phyloP scores from a whole-genome alignment of 352 stramenopile genomes.

The Pythium insidiosum region DNA sequence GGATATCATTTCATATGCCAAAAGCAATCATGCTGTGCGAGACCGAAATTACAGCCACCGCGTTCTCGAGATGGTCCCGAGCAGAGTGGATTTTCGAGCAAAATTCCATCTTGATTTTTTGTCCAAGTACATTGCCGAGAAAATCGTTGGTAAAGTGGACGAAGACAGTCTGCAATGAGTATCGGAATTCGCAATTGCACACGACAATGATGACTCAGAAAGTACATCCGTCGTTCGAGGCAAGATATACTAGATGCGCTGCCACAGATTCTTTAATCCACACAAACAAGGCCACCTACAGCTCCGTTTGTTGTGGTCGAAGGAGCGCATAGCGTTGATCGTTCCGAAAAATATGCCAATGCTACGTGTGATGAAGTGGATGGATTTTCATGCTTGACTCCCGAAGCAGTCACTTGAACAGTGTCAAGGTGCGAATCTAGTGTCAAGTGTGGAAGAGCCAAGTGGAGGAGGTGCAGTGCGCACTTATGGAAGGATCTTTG shows the following conservation, averaged over 20 bases:
- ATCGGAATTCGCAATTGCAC: constrained; percentile 7
- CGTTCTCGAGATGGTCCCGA: constrained; percentile 1
- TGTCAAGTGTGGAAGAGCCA: too few relatives aligned
- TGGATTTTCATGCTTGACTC: too few relatives aligned
- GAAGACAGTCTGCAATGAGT: constrained; percentile 5
- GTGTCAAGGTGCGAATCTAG: too few relatives aligned
- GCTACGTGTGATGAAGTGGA: too few relatives aligned
- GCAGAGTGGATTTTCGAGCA: neutral
- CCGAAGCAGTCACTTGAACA: too few relatives aligned
- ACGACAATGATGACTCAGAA: constrained; percentile 9
- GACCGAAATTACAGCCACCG: neutral
- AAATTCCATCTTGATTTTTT: constrained; percentile 4
- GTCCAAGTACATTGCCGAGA: constrained; percentile 3
- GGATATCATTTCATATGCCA: neutral
- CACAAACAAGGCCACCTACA: too few relatives aligned
- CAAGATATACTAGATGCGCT: constrained; percentile 11
- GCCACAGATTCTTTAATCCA: too few relatives aligned
- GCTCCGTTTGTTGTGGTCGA: too few relatives aligned
- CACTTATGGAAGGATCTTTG: too few relatives aligned
- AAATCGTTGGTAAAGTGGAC: neutral
- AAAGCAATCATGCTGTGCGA: neutral
- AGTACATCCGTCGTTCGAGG: constrained; percentile 7
- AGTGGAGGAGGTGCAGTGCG: too few relatives aligned
- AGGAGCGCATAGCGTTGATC: too few relatives aligned
- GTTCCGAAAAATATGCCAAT: too few relatives aligned